phyloP scores from a whole-genome alignment of 225 moss, liverwort and hornwort species.

The Bryoerythrophyllum caledonicum region DNA sequence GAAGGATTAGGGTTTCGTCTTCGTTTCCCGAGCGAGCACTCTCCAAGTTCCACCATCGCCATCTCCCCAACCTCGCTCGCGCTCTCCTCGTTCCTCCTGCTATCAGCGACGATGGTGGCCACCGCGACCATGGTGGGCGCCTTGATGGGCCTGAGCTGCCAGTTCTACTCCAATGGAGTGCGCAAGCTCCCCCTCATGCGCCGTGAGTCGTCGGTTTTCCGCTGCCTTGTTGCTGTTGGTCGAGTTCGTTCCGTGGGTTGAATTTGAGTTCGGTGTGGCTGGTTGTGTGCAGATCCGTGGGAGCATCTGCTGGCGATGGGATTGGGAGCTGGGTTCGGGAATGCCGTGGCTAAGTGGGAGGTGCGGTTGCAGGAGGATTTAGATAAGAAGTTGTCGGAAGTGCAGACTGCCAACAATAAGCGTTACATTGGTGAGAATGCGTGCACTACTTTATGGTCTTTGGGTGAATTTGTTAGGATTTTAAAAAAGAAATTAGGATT shows the following conservation, averaged over 20 bases:
- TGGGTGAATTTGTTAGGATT: background rate
- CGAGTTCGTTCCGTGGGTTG: background rate
- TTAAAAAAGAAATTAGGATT: no score
- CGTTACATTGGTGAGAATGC: constrained; percentile 38
- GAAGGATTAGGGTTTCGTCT: constrained; percentile 13
- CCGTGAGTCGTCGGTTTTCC: constrained; percentile 53
- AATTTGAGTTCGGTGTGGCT: background rate
- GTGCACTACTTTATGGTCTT: background rate
- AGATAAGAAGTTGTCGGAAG: constrained; percentile 62
- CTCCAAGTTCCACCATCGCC: background rate
- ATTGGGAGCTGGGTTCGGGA: constrained; percentile 65
- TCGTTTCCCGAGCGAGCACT: background rate
- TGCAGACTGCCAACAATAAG: constrained; percentile 58
- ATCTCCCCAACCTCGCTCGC: background rate
- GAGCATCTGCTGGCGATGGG: constrained; percentile 79
- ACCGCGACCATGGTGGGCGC: constrained; percentile 74
- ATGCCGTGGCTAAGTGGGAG: constrained; percentile 71
- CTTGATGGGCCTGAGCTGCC: constrained; percentile 70
- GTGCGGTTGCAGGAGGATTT: constrained; percentile 56
- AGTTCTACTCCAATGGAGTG: constrained; percentile 81
- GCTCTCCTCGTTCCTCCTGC: background rate
- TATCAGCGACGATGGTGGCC: constrained; percentile 56
- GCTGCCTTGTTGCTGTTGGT: background rate
- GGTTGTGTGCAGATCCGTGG: constrained; percentile 66
- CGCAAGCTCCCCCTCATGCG: constrained; percentile 89